Evolutionary conservation across 163 green algal genomes (phyloP).

Genomic region (Chlorella variabilis): DNA sequence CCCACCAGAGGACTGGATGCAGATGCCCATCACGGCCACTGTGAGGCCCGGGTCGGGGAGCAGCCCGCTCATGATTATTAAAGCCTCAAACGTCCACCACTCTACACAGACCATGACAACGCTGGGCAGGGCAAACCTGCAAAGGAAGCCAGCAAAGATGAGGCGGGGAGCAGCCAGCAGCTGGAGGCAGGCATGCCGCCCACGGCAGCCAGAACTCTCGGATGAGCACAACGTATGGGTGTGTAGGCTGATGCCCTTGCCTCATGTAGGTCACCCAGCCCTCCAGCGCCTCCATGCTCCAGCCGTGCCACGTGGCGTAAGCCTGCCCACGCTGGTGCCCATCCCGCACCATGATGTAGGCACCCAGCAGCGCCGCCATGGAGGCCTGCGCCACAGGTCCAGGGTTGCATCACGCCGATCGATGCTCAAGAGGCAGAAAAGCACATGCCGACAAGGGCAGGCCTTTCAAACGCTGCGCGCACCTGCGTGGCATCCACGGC

Average conservation of each 20-base stretch:
- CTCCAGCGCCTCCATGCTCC: constrained; percentile 35
- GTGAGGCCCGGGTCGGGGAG: neutral
- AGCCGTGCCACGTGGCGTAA: constrained; percentile 53
- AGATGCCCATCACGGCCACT: constrained; percentile 23
- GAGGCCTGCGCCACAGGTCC: neutral
- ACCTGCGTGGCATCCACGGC: constrained; percentile 3
- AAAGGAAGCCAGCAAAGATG: neutral
- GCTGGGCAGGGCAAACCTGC: constrained; percentile 43
- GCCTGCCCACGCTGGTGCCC: neutral
- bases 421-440: neutral
- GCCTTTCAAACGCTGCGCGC: neutral
- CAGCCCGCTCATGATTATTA: constrained; percentile 18
- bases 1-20: neutral
- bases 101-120: constrained; percentile 58
- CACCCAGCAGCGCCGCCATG: constrained; percentile 22
- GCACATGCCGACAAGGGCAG: neutral
- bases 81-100: constrained; percentile 23
- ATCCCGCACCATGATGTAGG: constrained; percentile 6
- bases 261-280: constrained; percentile 57
- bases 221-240: no score
- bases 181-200: no score
- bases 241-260: neutral
- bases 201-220: no score
- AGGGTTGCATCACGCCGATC: neutral
- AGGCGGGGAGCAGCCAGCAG: neutral